A percentile compares a stretch with the other conserved stretches of the same genome.
Conservation (phyloP, 345 rosid species). For the Salix arbutifolia region DNA sequence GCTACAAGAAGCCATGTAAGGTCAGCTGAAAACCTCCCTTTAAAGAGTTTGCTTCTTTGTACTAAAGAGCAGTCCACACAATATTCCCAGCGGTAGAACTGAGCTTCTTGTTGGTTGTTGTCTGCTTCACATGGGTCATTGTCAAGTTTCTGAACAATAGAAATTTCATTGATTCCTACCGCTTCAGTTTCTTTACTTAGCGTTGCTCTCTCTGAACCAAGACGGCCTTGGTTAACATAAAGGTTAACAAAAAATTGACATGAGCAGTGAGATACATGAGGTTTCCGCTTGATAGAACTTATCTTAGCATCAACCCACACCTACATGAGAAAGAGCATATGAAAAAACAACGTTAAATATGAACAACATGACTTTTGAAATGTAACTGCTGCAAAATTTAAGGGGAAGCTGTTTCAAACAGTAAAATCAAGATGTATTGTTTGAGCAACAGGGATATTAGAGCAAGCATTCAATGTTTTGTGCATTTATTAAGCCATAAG, state of each 20-base stretch:
- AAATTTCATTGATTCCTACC: constrained; percentile 50
- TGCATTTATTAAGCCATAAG: background rate
- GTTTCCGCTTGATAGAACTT: constrained; percentile 68
- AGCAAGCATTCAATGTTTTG: background rate
- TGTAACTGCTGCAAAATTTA: background rate
- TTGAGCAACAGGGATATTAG: background rate
- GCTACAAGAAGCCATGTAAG: constrained; percentile 64
- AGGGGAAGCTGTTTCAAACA: background rate
- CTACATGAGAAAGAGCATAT: constrained; percentile 30
- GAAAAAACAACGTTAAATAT: constrained; percentile 1
- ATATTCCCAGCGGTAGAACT: constrained; percentile 58
- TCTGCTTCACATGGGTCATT: constrained; percentile 36
- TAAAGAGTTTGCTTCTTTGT: constrained; percentile 48
- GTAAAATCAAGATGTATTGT: background rate
- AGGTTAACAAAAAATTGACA: constrained; percentile 60
- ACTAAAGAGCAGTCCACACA: constrained; percentile 54
- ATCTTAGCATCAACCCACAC: constrained; percentile 81
- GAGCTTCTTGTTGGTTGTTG: constrained; percentile 36
- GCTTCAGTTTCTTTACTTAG: constrained; percentile 41
- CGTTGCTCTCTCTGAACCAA: constrained; percentile 51
- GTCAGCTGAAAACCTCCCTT: constrained; percentile 63
- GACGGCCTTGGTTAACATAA: constrained; percentile 50
- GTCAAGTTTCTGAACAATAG: constrained; percentile 59
- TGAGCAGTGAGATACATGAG: constrained; percentile 54
- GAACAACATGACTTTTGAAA: background rate